These are phyloP conservation scores for Amylostereum chailletii DNA, from an alignment of 1,284 basidiomycete species.

Conservation along the genomic window DNA sequence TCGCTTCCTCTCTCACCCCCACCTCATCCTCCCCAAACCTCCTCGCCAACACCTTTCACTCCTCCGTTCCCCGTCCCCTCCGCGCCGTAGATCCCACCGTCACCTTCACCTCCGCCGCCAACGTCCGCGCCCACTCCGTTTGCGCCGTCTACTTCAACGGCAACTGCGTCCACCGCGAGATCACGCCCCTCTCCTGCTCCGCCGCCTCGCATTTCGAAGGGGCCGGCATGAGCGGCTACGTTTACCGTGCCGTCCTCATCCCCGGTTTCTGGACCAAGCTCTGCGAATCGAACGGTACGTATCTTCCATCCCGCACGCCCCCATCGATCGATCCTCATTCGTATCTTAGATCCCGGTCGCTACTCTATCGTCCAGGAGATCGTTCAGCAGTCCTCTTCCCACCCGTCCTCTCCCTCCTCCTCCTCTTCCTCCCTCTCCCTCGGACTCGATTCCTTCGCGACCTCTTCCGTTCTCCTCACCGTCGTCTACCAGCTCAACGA, in stretches of 20 bases:
- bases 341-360: constrained; percentile 41
- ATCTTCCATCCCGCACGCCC: neutral
- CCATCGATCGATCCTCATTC: constrained; percentile 1
- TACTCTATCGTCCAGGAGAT: constrained; percentile 52
- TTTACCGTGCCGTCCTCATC: constrained; percentile 51
- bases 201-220: constrained; percentile 6
- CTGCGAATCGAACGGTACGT: constrained; percentile 41
- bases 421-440: constrained; percentile 34
- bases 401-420: too few species aligned
- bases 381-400: constrained; percentile 15
- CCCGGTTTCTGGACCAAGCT: constrained; percentile 54
- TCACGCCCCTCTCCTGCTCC: constrained; percentile 25
- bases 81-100: constrained; percentile 53
- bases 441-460: constrained; percentile 42
- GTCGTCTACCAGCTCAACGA: constrained; percentile 15
- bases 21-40: neutral
- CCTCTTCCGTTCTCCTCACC: constrained; percentile 11
- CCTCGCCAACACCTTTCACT: constrained; percentile 17
- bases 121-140: constrained; percentile 38
- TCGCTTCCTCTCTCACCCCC: constrained; percentile 1
- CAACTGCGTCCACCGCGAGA: constrained; percentile 40
- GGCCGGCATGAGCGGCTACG: constrained; percentile 23
- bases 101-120: constrained; percentile 40
- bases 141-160: constrained; percentile 47
- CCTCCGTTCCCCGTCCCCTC: constrained; percentile 41